Evolutionary conservation across 495 filamentous ascomycete species (phyloP).

Genomic region (Aspergillus hancockii): DNA sequence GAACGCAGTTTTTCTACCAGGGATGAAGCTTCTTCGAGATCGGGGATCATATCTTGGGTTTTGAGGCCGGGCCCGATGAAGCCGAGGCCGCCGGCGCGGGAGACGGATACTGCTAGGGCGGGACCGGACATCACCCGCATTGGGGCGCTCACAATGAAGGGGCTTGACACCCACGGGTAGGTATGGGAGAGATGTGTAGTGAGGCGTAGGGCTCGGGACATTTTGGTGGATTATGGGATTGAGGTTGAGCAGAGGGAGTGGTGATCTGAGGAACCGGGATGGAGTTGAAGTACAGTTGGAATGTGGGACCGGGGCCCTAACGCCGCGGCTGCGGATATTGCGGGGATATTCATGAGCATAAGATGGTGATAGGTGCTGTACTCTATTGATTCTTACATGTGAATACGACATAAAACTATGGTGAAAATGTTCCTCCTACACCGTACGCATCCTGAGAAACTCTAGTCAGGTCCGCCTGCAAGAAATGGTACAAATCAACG

Average conservation of each 20-base stretch:
- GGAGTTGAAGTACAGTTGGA: too few species aligned
- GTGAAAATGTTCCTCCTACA: too few species aligned
- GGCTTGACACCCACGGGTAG: constrained; percentile 66
- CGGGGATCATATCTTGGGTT: constrained; percentile 30
- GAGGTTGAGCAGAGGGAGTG: neutral
- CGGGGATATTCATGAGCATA: too few species aligned
- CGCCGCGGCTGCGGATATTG: too few species aligned
- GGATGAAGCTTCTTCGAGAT: constrained; percentile 36
- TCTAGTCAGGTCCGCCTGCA: constrained; percentile 22
- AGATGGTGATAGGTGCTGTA: too few species aligned
- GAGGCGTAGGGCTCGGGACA: neutral
- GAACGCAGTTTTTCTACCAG: constrained; percentile 22
- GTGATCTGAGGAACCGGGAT: neutral
- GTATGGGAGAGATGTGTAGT: constrained; percentile 21
- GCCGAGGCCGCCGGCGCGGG: constrained; percentile 66
- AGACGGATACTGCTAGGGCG: constrained; percentile 57
- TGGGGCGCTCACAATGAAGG: constrained; percentile 68
- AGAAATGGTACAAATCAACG: constrained; percentile 37
- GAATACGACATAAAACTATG: too few species aligned
- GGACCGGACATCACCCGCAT: constrained; percentile 71
- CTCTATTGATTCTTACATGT: too few species aligned
- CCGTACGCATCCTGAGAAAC: neutral
- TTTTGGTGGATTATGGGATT: neutral
- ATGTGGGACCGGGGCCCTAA: too few species aligned
- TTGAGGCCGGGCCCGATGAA: constrained; percentile 44